Conservation (phyloP, 2,329 filamentous ascomycete genomes). For the Lasiodiplodia sp. region DNA sequence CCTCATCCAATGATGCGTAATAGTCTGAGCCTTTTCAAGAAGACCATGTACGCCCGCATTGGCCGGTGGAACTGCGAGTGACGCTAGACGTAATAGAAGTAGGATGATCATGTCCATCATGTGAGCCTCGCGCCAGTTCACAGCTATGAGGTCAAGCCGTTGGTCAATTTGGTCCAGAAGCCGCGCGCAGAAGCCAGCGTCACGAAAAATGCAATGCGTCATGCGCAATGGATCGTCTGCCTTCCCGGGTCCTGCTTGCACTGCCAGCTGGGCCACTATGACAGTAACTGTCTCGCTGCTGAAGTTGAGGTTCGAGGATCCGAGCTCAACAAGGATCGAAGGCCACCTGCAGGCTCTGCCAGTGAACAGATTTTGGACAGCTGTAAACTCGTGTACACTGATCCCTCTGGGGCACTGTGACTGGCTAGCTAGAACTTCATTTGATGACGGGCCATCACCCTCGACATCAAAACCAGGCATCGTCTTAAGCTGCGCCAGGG, state of each 20-base stretch:
- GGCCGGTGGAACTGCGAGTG: conserved; percentile 56
- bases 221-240: conserved; percentile 50
- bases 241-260: conserved; percentile 41
- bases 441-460: conserved; percentile 57
- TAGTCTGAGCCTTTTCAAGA: conserved; percentile 51
- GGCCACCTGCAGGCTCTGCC: conserved; percentile 58
- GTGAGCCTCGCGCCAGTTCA: conserved; percentile 66
- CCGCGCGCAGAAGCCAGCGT: conserved; percentile 58
- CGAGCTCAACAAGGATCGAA: conserved; percentile 59
- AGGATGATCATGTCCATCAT: conserved; percentile 66
- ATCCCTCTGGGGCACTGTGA: conserved; percentile 55
- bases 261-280: conserved; percentile 59
- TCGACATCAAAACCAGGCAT: conserved; percentile 40
- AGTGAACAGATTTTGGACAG: conserved; percentile 57
- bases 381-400: conserved; percentile 60
- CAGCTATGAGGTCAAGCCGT: conserved; percentile 55
- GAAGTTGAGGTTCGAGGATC: conserved; percentile 65
- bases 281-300: conserved; percentile 61
- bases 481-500: conserved; percentile 44
- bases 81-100: conserved; percentile 57
- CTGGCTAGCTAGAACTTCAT: conserved; percentile 61
- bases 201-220: conserved; percentile 58
- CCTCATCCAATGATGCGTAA: conserved; percentile 60
- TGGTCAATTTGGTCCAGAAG: conserved; percentile 57
- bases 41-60: conserved; percentile 30